These are phyloP conservation scores for Selenicereus undatus DNA, from an alignment of 148 eudicot species.

Conservation along the genomic window DNA sequence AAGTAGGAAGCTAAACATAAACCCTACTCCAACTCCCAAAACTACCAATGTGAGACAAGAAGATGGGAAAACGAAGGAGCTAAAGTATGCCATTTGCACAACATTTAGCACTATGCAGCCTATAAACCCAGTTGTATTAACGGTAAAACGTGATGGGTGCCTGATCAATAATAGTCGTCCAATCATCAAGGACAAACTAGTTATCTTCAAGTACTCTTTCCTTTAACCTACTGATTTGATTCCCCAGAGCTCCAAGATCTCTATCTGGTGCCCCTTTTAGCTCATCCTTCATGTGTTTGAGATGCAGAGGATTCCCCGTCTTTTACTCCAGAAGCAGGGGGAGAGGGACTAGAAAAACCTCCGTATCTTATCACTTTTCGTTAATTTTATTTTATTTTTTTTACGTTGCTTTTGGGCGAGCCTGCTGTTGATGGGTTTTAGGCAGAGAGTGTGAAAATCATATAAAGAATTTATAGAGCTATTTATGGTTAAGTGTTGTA, in stretches of 20 bases:
- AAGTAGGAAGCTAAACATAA: too few species aligned
- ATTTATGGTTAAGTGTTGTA: conserved; percentile 4
- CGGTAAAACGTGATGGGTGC: conserved; percentile 32
- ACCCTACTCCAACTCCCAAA: too few species aligned
- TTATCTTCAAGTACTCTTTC: conserved; percentile 33
- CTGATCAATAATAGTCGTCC: conserved; percentile 33
- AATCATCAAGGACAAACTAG: conserved; percentile 22
- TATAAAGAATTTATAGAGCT: conserved; percentile 4
- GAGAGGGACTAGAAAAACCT: too few species aligned
- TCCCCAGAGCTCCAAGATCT: conserved; percentile 31
- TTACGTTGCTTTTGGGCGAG: not conserved
- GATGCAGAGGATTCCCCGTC: too few species aligned
- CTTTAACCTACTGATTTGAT: conserved; percentile 35
- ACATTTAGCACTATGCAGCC: conserved; percentile 34
- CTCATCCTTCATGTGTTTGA: not conserved
- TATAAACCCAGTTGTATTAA: conserved; percentile 13
- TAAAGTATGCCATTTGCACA: too few species aligned
- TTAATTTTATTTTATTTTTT: not conserved
- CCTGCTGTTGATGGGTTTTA: not conserved
- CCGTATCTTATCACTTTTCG: too few species aligned
- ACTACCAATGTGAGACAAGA: too few species aligned
- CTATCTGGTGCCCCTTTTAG: conserved; percentile 14
- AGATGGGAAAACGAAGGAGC: too few species aligned
- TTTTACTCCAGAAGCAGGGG: too few species aligned
- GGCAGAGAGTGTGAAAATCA: not conserved